Evolutionary conservation across 2,329 filamentous ascomycete species (phyloP), one percentile per base, ranked within the genome.

Genomic region (Rhexocercosporidium sp.): DNA sequence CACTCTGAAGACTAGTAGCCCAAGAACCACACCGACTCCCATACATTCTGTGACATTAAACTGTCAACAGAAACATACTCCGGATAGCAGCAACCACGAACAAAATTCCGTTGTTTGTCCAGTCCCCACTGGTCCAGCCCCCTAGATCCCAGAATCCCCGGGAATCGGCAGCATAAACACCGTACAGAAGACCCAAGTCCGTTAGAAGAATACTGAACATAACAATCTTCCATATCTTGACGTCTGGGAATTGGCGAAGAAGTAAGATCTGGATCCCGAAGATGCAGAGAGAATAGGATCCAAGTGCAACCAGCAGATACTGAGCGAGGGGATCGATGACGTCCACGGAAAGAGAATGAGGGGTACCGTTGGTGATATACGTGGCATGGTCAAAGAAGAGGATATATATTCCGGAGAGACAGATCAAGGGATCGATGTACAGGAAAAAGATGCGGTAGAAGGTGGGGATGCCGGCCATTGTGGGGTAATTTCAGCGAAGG

Each of bases 81-180:
- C 69, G 59, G 3, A 69, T 31, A 8, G 46, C 46, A 57, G 49
- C 46, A 9, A 71, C 59, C 22, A 46, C 2, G 14, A 44, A 64
- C 37, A 71, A 62, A 46, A 69, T 71, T 18, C 67, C 67, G 59
- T 71, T 62, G 47, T 67, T 71, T 34, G 67, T 67, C 69, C 67
- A 71, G 31, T 71, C 69, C 2, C 63, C 63, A 31, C 34, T 54
- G 11, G 31, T 57, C 69, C 69, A 71, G 12, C 20, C 20, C 18
- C 54, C 27, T 2, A 66, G 2, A 56, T 67, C 49, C 53, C 60
- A 49, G 22, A 66, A 64, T 9, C 41, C 60, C 3, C 25, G 25
- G 5, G 66, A 62, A 65, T 56, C 62, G 12, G 60, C 60, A 9
- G n/a, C 12, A 22, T 64, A 69, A 14, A 62, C 49, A 2, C 46